Evolutionary conservation across 2,329 filamentous ascomycete species (phyloP).

Genomic region (Tolypocladium guangdongense): DNA sequence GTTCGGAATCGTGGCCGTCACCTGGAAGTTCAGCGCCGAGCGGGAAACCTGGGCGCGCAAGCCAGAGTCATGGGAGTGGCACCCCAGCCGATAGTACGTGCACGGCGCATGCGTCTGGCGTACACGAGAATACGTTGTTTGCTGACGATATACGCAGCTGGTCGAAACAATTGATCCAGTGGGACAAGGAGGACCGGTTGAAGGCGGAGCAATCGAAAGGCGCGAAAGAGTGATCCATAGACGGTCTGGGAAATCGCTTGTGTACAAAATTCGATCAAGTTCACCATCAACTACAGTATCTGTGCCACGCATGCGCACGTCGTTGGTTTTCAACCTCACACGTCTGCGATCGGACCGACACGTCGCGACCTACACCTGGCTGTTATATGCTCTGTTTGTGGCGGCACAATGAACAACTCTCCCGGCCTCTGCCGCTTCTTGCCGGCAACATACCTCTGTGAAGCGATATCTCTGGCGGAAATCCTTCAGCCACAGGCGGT

Average conservation of each 20-base stretch:
- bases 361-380: not conserved
- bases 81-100: constrained; percentile 72
- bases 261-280: constrained; percentile 5
- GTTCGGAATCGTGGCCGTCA: constrained; percentile 54
- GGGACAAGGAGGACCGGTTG: constrained; percentile 30
- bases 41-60: constrained; percentile 63
- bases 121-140: not conserved
- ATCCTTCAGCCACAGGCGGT: not conserved
- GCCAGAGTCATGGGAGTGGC: constrained; percentile 68
- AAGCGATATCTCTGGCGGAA: not conserved
- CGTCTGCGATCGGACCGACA: not conserved
- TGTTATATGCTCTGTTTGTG: not conserved
- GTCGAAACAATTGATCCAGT: constrained; percentile 34
- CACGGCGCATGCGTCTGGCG: not conserved
- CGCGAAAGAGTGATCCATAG: constrained; percentile 14
- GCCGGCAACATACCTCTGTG: not conserved
- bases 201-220: constrained; percentile 20
- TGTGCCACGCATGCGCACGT: not conserved
- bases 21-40: constrained; percentile 64
- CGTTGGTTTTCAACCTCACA: not conserved
- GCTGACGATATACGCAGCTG: constrained; percentile 20
- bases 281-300: not conserved
- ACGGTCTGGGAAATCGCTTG: not conserved
- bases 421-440: not conserved
- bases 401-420: not conserved